Conservation (phyloP, 2,329 filamentous ascomycete genomes). For the Ceratocystis ficicola region DNA sequence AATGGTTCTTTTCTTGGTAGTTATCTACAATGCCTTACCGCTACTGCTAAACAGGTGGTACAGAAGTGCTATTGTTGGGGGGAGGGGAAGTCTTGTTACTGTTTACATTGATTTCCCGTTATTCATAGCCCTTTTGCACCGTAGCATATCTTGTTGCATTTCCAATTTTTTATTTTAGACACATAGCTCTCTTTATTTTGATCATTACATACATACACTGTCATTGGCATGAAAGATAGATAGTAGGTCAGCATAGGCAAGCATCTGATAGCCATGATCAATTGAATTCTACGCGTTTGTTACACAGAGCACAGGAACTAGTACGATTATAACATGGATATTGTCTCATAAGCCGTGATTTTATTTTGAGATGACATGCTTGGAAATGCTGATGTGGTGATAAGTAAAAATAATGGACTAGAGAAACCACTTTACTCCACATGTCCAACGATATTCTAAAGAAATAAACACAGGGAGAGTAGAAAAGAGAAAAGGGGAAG, state of each 20-base stretch:
- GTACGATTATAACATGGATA: neutral
- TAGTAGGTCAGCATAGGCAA: neutral
- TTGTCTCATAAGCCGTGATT: conserved; percentile 11
- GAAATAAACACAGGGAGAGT: neutral
- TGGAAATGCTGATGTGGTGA: conserved; percentile 17
- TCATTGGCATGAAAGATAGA: neutral
- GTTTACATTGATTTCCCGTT: neutral
- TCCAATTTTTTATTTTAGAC: neutral
- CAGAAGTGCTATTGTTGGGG: neutral
- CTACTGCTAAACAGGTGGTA: neutral
- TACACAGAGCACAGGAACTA: neutral
- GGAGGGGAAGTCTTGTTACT: neutral
- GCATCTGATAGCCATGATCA: neutral
- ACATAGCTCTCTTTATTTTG: neutral
- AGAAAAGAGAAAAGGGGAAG: neutral
- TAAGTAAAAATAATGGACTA: conserved; percentile 12
- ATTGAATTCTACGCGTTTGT: neutral
- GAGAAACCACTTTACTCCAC: conserved; percentile 6
- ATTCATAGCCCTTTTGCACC: conserved; percentile 3
- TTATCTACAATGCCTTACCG: neutral
- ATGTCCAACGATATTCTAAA: conserved; percentile 3
- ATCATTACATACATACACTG: neutral
- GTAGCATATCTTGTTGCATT: neutral
- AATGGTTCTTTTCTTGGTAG: neutral
- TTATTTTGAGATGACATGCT: conserved; percentile 18